These are phyloP conservation scores for Lichtheimia ramosa DNA, from an alignment of 371 early-diverging fungal genomes.

Conservation along the genomic window DNA sequence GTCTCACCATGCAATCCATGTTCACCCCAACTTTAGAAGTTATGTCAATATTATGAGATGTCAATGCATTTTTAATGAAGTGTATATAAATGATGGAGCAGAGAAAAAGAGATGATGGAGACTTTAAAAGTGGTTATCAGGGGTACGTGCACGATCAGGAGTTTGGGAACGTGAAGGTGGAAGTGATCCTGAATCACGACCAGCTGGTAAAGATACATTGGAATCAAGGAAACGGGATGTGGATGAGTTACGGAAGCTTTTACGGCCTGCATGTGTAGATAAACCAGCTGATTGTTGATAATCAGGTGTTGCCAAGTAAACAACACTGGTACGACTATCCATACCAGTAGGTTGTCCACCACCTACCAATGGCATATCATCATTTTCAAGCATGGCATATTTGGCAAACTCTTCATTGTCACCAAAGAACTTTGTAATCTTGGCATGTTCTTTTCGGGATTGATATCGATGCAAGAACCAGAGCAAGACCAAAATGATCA, in stretches of 20 bases:
- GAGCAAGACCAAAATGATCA: slow-evolving; percentile 23
- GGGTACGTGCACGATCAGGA: slow-evolving; percentile 6
- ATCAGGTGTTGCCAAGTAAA: slow-evolving; percentile 36
- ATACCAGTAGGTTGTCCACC: not conserved
- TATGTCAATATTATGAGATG: not conserved
- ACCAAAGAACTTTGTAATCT: slow-evolving; percentile 38
- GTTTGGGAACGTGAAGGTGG: slow-evolving; percentile 6
- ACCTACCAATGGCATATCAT: slow-evolving; percentile 5
- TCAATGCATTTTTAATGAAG: not conserved
- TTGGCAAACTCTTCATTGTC: slow-evolving; percentile 42
- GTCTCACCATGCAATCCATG: not conserved
- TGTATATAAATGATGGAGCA: not conserved
- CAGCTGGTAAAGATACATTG: not conserved
- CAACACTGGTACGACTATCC: slow-evolving; percentile 23
- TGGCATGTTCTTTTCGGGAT: slow-evolving; percentile 42
- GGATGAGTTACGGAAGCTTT: slow-evolving; percentile 2
- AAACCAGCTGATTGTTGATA: slow-evolving; percentile 31
- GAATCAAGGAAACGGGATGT: slow-evolving; percentile 7
- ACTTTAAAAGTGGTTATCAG: slow-evolving; percentile 1
- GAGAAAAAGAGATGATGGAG: not conserved
- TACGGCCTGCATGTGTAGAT: not conserved
- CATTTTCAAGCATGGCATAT: slow-evolving; percentile 30
- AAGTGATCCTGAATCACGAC: not conserved
- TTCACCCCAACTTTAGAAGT: too few species aligned
- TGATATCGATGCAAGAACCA: slow-evolving; percentile 49